These are phyloP conservation scores for Saccharomyces uvarum DNA, from an alignment of 1,139 yeast genomes.

Conservation along the genomic window DNA sequence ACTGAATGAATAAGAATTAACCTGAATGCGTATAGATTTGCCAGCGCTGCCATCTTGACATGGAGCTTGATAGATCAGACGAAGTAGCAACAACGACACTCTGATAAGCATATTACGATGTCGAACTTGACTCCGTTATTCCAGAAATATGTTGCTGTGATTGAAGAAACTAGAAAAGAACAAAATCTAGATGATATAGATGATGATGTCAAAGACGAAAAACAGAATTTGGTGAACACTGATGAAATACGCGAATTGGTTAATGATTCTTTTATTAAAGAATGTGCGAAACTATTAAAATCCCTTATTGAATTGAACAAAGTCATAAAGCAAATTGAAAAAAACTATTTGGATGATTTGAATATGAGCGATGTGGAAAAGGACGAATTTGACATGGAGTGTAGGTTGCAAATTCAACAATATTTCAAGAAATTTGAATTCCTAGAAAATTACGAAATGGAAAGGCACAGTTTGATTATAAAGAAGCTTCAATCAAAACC, in stretches of 20 bases:
- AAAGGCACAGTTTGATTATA: conserved; percentile 27
- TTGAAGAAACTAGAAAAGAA: conserved; percentile 26
- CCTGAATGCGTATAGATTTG: background rate
- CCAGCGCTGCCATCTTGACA: background rate
- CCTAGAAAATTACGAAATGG: conserved; percentile 46
- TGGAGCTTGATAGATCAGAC: background rate
- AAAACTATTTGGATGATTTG: conserved; percentile 38
- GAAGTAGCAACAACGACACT: background rate
- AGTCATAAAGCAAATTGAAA: conserved; percentile 38
- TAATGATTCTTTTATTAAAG: conserved; percentile 47
- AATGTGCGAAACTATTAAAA: conserved; percentile 40
- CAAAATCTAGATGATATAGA: conserved; percentile 14
- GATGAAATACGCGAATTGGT: conserved; percentile 15
- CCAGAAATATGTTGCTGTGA: conserved; percentile 41
- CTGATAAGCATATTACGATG: conserved; percentile 32
- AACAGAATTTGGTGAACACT: conserved; percentile 12
- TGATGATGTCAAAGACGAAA: conserved; percentile 28
- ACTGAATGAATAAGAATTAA: background rate
- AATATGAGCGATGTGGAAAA: conserved; percentile 41
- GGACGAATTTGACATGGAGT: conserved; percentile 49
- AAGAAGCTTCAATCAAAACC: background rate
- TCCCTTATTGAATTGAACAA: conserved; percentile 37
- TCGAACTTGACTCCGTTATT: conserved; percentile 48
- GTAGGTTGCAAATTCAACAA: conserved; percentile 44
- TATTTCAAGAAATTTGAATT: conserved; percentile 44